phyloP scores from a whole-genome alignment of 2,329 filamentous ascomycete species.

The Paraconiothyrium brasiliense region DNA sequence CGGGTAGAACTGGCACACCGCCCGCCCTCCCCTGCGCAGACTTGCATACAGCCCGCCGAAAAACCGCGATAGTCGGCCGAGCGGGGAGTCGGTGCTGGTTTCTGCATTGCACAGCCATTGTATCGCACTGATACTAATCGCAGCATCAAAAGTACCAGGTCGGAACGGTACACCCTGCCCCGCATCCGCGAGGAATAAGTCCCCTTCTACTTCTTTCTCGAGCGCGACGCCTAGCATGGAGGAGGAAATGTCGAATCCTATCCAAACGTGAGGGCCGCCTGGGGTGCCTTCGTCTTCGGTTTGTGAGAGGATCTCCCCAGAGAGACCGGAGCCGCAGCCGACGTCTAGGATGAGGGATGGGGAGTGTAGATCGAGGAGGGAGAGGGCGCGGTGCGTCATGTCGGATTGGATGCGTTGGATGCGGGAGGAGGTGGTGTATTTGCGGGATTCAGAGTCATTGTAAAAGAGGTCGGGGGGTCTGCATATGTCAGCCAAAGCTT shows the following conservation, averaged over 20 bases:
- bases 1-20: conserved; percentile 97
- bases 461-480: conserved; percentile 97
- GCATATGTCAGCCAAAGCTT: conserved; percentile 19
- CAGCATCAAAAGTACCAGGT: conserved; percentile 90
- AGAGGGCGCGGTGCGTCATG: conserved; percentile 93
- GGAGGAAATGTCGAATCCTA: conserved; percentile 95
- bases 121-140: conserved; percentile 93
- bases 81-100: conserved; percentile 81
- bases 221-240: conserved; percentile 98
- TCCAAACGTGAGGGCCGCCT: conserved; percentile 89
- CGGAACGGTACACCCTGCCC: conserved; percentile 96
- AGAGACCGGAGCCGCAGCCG: conserved; percentile 95
- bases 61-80: conserved; percentile 81
- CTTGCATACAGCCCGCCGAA: conserved; percentile 92
- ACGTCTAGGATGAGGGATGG: conserved; percentile 93
- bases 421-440: conserved; percentile 95
- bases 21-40: conserved; percentile 82
- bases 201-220: conserved; percentile 90
- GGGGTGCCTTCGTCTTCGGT: conserved; percentile 67
- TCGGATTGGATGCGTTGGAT: conserved; percentile 94
- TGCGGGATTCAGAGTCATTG: conserved; percentile 92
- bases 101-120: conserved; percentile 99
- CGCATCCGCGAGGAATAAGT: conserved; percentile 93
- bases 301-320: conserved; percentile 90
- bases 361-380: conserved; percentile 80